Conservation (phyloP, 192 early-diverging fungal genomes). For the Hyaloraphidium curvatum region DNA sequence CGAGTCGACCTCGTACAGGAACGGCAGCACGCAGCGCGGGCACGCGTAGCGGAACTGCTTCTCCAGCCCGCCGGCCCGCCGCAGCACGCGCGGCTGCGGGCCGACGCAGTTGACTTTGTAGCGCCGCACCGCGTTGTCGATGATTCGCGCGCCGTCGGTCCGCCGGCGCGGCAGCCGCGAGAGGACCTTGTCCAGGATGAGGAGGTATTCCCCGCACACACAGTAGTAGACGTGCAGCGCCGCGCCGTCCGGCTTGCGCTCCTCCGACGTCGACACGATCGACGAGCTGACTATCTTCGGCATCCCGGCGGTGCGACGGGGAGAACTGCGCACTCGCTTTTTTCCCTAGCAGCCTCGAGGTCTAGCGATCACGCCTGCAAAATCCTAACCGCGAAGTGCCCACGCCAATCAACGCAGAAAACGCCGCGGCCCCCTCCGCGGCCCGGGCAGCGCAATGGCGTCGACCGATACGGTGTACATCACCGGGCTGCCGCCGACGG, state of each 20-base stretch:
- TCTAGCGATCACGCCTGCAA: too few relatives aligned
- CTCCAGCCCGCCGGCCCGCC: not conserved
- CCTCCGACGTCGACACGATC: constrained; percentile 7
- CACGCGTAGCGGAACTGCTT: not conserved
- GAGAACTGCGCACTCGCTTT: too few relatives aligned
- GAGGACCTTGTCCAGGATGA: constrained; percentile 9
- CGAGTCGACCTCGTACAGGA: too few relatives aligned
- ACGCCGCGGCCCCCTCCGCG: too few relatives aligned
- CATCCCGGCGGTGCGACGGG: too few relatives aligned
- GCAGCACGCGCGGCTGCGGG: too few relatives aligned
- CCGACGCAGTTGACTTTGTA: constrained; percentile 16
- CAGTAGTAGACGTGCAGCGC: constrained; percentile 13
- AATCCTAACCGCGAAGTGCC: too few relatives aligned
- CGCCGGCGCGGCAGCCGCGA: constrained; percentile 5
- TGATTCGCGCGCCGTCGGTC: constrained; percentile 12
- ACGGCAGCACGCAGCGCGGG: not conserved
- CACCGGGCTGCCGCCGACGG: too few relatives aligned
- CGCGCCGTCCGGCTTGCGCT: not conserved
- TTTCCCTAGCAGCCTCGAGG: too few relatives aligned
- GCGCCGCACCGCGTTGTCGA: constrained; percentile 13
- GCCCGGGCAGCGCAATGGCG: too few relatives aligned
- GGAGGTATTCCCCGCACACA: constrained; percentile 13
- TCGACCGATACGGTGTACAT: too few relatives aligned
- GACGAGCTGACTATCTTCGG: constrained; percentile 14
- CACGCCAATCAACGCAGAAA: too few relatives aligned